Conservation (phyloP, 495 filamentous ascomycete genomes). For the Aspergillus steynii region DNA sequence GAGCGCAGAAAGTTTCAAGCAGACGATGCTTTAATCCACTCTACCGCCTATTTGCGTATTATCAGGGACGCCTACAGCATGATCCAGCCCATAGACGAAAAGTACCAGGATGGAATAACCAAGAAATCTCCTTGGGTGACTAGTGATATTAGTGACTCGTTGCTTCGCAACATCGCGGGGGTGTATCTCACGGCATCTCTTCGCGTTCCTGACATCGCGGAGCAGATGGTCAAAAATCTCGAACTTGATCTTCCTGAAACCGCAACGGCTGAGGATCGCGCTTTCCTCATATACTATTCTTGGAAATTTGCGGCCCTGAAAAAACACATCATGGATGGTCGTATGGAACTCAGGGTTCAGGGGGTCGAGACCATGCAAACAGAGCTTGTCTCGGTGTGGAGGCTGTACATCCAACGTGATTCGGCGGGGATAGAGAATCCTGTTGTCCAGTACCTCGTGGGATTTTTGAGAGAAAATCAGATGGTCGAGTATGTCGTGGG, state of each 20-base stretch:
- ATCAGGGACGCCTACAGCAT: constrained; percentile 29
- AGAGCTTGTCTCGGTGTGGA: constrained; percentile 67
- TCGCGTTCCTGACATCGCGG: constrained; percentile 24
- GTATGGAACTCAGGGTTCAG: constrained; percentile 83
- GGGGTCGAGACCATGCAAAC: constrained; percentile 69
- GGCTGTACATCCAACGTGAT: constrained; percentile 47
- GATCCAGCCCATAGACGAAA: constrained; percentile 31
- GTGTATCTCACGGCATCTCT: constrained; percentile 28
- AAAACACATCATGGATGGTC: constrained; percentile 74
- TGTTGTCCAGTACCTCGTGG: constrained; percentile 62
- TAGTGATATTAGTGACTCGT: constrained; percentile 35
- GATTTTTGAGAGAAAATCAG: constrained; percentile 62
- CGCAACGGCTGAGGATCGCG: constrained; percentile 24
- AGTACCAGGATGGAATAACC: constrained; percentile 35
- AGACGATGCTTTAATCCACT: constrained; percentile 20
- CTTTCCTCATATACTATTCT: constrained; percentile 52
- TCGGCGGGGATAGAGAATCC: constrained; percentile 43
- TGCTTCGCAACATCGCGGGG: constrained; percentile 30
- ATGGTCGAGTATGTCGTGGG: constrained; percentile 86
- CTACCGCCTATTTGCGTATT: constrained; percentile 15
- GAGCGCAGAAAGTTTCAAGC: constrained; percentile 18
- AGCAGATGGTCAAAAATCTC: constrained; percentile 36
- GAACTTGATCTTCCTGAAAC: constrained; percentile 41
- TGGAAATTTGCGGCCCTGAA: constrained; percentile 72
- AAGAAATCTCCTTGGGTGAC: constrained; percentile 43